These are phyloP conservation scores for Penicillium sumatraense DNA, from an alignment of 2,329 filamentous ascomycete species.

Conservation along the genomic window DNA sequence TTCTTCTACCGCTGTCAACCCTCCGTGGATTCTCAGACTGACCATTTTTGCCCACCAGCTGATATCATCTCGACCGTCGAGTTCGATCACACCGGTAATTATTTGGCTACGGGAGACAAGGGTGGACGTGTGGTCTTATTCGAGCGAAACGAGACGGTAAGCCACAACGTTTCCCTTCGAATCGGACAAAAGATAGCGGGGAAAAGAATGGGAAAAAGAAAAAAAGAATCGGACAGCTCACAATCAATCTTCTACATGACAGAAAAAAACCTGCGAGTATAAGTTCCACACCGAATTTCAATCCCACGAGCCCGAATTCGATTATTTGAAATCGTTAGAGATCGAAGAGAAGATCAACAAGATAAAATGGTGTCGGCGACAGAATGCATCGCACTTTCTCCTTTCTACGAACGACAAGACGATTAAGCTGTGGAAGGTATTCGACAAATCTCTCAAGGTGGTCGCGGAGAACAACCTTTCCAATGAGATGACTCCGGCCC, in stretches of 20 bases:
- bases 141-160: constrained; percentile 86
- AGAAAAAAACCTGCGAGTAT: constrained; percentile 99
- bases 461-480: constrained; percentile 99
- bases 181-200: background rate
- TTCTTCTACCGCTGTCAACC: background rate
- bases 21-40: constrained; percentile 14
- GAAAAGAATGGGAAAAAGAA: background rate
- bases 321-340: constrained; percentile 98
- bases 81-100: constrained; percentile 58
- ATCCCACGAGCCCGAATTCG: constrained; percentile 98
- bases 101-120: constrained; percentile 58
- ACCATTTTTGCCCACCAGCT: constrained; percentile 33
- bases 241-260: background rate
- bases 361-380: constrained; percentile 98
- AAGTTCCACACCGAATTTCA: constrained; percentile 99
- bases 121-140: constrained; percentile 57
- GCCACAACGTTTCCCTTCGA: constrained; percentile 3
- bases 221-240: background rate
- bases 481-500: constrained; percentile 82
- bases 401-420: constrained; percentile 99
- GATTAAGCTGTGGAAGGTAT: constrained; percentile 99
- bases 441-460: constrained; percentile 98
- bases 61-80: constrained; percentile 59
- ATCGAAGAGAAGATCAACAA: constrained; percentile 99
- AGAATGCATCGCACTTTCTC: constrained; percentile 97